These are phyloP conservation scores for Macaranga tanarius DNA, from an alignment of 441 rosid genomes.

Conservation along the genomic window DNA sequence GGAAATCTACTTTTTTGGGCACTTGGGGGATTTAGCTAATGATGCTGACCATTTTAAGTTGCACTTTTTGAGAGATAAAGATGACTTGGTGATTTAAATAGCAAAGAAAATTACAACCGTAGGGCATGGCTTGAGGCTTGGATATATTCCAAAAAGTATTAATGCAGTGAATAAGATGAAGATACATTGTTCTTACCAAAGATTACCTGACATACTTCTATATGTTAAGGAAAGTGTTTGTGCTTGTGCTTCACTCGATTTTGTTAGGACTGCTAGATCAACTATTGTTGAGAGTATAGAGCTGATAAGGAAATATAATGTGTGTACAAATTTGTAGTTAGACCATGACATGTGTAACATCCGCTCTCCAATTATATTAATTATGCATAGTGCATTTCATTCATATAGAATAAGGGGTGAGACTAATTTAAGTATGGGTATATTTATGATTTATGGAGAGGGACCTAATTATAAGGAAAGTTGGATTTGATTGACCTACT, in stretches of 20 bases:
- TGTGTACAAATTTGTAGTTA: constrained; percentile 39
- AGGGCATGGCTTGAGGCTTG: constrained; percentile 47
- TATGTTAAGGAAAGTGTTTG: constrained; percentile 82
- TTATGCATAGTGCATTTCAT: too few species aligned
- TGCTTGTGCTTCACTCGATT: constrained; percentile 87
- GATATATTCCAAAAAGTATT: constrained; percentile 34
- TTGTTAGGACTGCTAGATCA: constrained; percentile 89
- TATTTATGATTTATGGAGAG: too few species aligned
- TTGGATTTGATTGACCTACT: too few species aligned
- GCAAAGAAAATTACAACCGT: constrained; percentile 44
- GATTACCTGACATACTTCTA: constrained; percentile 53
- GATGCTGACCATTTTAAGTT: constrained; percentile 36
- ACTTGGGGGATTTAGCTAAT: constrained; percentile 51
- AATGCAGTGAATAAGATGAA: constrained; percentile 29
- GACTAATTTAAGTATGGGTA: too few species aligned
- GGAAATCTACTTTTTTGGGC: constrained; percentile 62
- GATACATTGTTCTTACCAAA: constrained; percentile 42
- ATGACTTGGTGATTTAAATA: constrained; percentile 45
- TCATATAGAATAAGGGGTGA: too few species aligned
- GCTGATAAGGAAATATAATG: constrained; percentile 60
- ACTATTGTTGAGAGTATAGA: constrained; percentile 80
- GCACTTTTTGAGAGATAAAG: constrained; percentile 34
- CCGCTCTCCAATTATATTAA: too few species aligned
- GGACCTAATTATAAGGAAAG: too few species aligned
- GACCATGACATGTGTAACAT: too few species aligned